Evolutionary conservation across 2,329 filamentous ascomycete genomes (phyloP), one percentile per base, ranked within the genome.

Genomic region (Lecanosticta acicola): DNA sequence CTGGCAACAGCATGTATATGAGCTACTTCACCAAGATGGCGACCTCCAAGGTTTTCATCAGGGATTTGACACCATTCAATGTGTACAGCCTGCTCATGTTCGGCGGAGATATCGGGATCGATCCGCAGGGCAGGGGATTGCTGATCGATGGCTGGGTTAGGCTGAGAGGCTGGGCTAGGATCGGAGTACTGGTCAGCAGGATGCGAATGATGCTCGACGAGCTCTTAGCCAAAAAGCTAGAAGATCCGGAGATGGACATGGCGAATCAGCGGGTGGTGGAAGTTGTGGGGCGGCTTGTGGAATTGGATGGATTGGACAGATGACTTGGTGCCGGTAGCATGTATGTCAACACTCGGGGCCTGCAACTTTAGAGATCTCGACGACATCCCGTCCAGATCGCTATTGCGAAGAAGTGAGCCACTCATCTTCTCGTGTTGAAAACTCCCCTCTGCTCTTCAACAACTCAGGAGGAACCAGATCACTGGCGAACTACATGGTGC

Each of bases 41-140:
- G 3, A 97, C 90, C 1, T 85, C 80, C 63, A 97, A 97, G 71
- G 80, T 95, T 2, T 97, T 95, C 63, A 81, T 97, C 18, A 76
- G 91, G 17, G 91, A 97, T 60, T 69, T 96, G 38, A 97, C 91
- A 11, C 93, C 93, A 1, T 91, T 96, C 67, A 96, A 95, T 60
- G 82, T 85, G 0, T 97, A 91, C 65, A 85, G 85, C 0, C 73
- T 96, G 26, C 79, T 98, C 19, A 76, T 98, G 47, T 97, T 98
- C 67, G 85, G 84, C 1, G 93, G 93, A 0, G 75, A 80, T 1
- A 88, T 97, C 41, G 80, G 82, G 49, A 79, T 97, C 2, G 93
- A 97, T 68, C 94, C 89, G 0, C 72, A 89, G 35, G 91, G 91
- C 4, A 76, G 90, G 17, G 93, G 93, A 0, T 71, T 98, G 14